Percentiles rank a stretch among this genome's conserved stretches.
phyloP scores from a whole-genome alignment of 306 rosid genomes.

The Prinsepia uniflora region DNA sequence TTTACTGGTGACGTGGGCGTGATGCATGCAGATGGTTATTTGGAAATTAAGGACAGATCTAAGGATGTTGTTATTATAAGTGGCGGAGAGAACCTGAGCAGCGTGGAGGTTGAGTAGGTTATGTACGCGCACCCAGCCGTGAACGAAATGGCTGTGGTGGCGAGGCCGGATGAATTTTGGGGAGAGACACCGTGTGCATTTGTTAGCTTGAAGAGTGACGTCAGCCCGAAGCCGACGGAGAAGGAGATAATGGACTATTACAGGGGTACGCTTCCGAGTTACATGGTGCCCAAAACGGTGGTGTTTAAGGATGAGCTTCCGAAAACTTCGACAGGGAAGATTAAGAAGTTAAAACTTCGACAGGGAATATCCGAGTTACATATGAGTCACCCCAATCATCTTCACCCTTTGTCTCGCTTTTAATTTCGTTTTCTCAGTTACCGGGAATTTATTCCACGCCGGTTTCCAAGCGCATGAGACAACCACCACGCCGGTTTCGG shows the following conservation, averaged over 20 bases:
- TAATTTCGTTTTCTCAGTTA: conserved; percentile 40
- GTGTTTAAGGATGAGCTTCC: conserved; percentile 62
- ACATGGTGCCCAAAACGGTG: conserved; percentile 76
- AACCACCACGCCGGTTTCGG: conserved; percentile 44
- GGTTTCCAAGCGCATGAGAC: conserved; percentile 58
- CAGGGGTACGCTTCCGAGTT: conserved; percentile 47
- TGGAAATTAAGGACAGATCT: conserved; percentile 56
- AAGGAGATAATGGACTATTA: conserved; percentile 48
- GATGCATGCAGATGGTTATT: conserved; percentile 51
- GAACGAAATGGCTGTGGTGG: conserved; percentile 65
- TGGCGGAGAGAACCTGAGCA: conserved; percentile 68
- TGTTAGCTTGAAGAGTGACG: conserved; percentile 36
- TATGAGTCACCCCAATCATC: conserved; percentile 29
- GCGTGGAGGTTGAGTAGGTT: conserved; percentile 68
- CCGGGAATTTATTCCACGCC: conserved; percentile 40
- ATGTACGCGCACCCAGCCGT: conserved; percentile 41
- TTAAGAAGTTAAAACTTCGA: conserved; percentile 61
- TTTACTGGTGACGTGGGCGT: conserved; percentile 55
- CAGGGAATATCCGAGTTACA: no score
- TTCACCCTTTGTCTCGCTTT: conserved; percentile 55
- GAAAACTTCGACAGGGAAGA: conserved; percentile 56
- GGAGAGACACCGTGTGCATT: conserved; percentile 77
- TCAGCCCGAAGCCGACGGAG: conserved; percentile 35
- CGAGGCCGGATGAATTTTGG: conserved; percentile 51
- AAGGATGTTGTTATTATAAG: conserved; percentile 65